Conservation (phyloP, 805 yeast species). For the Komagataella kurtzmanii region DNA sequence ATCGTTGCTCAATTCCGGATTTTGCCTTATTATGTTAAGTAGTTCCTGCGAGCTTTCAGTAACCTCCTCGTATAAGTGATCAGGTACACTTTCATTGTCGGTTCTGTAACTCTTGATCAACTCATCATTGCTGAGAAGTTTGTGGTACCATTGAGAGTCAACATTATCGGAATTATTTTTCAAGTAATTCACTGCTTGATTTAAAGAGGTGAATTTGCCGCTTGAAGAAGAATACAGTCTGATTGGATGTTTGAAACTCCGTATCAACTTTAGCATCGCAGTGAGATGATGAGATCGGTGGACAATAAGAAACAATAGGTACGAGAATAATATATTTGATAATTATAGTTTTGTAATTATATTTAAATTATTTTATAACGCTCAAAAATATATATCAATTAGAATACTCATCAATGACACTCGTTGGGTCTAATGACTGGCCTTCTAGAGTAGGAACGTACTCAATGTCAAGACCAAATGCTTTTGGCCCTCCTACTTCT, state of each 20-base stretch:
- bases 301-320: neutral
- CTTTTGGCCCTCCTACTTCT: conserved; percentile 27
- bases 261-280: neutral
- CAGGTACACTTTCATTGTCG: neutral
- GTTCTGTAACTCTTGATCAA: neutral
- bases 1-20: neutral
- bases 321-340: conserved; percentile 1
- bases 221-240: neutral
- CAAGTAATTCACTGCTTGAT: neutral
- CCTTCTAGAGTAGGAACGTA: conserved; percentile 16
- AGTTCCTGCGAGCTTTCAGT: neutral
- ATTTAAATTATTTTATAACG: neutral
- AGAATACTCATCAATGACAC: conserved; percentile 25
- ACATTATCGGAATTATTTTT: neutral
- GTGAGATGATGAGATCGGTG: neutral
- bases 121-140: neutral
- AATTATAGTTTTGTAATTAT: conserved; percentile 1
- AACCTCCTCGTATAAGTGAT: neutral
- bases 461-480: conserved; percentile 20
- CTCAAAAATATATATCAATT: neutral
- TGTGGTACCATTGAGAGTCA: neutral
- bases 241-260: neutral
- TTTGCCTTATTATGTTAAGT: neutral
- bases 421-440: conserved; percentile 13
- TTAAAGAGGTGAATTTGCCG: neutral